phyloP scores from a whole-genome alignment of 2,329 filamentous ascomycete genomes.

The Aspergillus sp. region DNA sequence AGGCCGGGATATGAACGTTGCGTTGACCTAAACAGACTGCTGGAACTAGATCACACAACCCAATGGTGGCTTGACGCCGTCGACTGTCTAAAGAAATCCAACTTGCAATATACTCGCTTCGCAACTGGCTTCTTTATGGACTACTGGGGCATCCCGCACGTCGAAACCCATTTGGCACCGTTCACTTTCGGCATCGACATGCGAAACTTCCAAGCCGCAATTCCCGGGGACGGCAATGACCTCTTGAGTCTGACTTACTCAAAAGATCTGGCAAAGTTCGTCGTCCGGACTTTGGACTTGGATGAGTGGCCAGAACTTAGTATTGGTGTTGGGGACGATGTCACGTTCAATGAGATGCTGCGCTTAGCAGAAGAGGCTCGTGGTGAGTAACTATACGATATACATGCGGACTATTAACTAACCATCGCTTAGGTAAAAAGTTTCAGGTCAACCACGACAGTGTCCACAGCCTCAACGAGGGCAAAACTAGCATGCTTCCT shows the following conservation, averaged over 20 bases:
- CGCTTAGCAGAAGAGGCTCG: conserved; percentile 36
- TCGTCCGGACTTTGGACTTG: conserved; percentile 37
- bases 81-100: conserved; percentile 23
- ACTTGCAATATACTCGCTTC: conserved; percentile 35
- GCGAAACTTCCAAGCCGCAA: conserved; percentile 37
- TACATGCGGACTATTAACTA: background rate
- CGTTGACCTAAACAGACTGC: conserved; percentile 13
- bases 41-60: conserved; percentile 24
- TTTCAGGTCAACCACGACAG: conserved; percentile 30
- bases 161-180: conserved; percentile 34
- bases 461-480: conserved; percentile 26
- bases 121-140: conserved; percentile 43
- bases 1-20: background rate
- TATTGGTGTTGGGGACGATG: conserved; percentile 32
- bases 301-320: conserved; percentile 40
- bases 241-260: conserved; percentile 44
- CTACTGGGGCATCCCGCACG: conserved; percentile 37
- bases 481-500: conserved; percentile 28
- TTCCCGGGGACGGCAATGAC: conserved; percentile 45
- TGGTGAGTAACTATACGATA: conserved; percentile 23
- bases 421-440: conserved; percentile 18
- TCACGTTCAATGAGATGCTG: conserved; percentile 43
- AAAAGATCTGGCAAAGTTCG: conserved; percentile 43
- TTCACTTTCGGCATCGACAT: conserved; percentile 42
- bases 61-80: conserved; percentile 22